These are phyloP conservation scores for Ogataea haglerorum DNA, from an alignment of 805 yeast genomes.

Conservation along the genomic window DNA sequence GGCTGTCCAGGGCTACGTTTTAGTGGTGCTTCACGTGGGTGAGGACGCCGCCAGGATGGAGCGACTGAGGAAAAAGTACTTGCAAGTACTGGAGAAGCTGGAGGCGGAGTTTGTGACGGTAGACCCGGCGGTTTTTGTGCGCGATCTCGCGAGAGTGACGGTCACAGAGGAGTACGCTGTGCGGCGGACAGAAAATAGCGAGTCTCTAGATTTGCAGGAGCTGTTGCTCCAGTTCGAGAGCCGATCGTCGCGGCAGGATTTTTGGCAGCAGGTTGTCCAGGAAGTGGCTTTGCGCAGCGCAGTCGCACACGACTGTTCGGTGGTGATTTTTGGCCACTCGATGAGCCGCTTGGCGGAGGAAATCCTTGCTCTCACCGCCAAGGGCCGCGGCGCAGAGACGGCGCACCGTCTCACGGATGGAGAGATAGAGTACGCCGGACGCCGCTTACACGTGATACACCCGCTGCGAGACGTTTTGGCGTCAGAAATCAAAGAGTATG, in stretches of 20 bases:
- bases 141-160: conserved; percentile 18
- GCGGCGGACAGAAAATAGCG: background rate
- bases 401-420: conserved; percentile 50
- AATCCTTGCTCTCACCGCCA: conserved; percentile 73
- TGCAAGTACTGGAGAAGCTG: conserved; percentile 21
- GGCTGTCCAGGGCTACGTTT: conserved; percentile 65
- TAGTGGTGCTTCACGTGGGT: conserved; percentile 50
- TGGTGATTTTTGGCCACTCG: conserved; percentile 70
- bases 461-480: conserved; percentile 76
- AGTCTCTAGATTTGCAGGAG: conserved; percentile 24
- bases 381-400: conserved; percentile 78
- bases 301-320: conserved; percentile 39
- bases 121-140: conserved; percentile 40
- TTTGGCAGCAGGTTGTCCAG: conserved; percentile 44
- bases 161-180: conserved; percentile 24
- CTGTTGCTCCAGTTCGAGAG: conserved; percentile 41
- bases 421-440: conserved; percentile 29
- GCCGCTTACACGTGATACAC: conserved; percentile 46
- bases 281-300: conserved; percentile 50
- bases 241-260: conserved; percentile 66
- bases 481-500: conserved; percentile 63
- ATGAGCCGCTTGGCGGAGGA: conserved; percentile 83
- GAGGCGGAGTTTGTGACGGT: conserved; percentile 40
- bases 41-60: conserved; percentile 24
- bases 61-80: background rate